Conservation (phyloP, 148 eudicot species). For the Diospyros lotus region DNA sequence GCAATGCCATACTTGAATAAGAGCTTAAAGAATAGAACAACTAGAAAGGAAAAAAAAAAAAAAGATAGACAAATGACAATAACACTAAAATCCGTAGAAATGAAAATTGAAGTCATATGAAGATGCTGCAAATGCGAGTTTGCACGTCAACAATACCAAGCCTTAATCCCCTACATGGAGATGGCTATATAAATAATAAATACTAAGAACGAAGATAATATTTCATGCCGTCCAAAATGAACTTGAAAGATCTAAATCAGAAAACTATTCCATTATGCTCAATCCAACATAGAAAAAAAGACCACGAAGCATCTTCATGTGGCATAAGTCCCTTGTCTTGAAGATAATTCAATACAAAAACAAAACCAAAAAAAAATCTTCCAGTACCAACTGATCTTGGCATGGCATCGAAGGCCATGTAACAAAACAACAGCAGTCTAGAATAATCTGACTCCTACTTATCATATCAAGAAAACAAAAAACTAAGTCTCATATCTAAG, state of each 20-base stretch:
- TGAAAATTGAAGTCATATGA: background rate
- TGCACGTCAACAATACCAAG: too few relatives aligned
- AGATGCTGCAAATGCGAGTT: background rate
- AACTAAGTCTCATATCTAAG: too few relatives aligned
- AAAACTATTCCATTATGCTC: background rate
- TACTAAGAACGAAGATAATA: too few relatives aligned
- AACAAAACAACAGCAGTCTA: background rate
- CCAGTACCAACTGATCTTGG: background rate
- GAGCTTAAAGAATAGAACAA: conserved; percentile 7
- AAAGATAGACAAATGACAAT: background rate
- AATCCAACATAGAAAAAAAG: background rate
- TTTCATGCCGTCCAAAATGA: background rate
- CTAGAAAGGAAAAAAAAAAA: background rate
- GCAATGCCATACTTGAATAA: conserved; percentile 21
- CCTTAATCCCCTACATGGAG: too few relatives aligned
- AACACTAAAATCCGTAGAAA: background rate
- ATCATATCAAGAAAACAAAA: background rate
- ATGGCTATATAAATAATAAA: too few relatives aligned
- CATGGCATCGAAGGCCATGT: background rate
- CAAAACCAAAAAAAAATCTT: background rate
- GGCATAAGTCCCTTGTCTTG: background rate
- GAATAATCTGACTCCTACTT: background rate
- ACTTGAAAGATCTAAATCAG: background rate
- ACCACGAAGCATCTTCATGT: background rate
- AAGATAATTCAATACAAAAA: background rate